A percentile compares a stretch with the other conserved stretches of the same genome.
These are phyloP conservation scores for Fusarium sp. DNA, from an alignment of 2,329 filamentous ascomycete species.

Conservation along the genomic window DNA sequence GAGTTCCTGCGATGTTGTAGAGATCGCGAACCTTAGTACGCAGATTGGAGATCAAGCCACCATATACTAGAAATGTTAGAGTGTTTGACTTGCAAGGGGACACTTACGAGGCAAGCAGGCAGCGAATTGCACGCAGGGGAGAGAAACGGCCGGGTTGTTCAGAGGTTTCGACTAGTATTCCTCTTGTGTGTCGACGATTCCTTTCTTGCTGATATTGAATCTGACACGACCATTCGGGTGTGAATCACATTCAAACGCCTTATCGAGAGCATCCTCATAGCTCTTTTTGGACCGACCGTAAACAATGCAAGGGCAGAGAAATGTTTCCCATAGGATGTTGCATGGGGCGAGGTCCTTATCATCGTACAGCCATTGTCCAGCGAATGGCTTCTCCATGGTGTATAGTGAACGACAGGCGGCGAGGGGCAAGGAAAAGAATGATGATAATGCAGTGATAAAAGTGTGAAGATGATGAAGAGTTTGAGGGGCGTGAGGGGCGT, in stretches of 20 bases:
- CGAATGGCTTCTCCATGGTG: not conserved
- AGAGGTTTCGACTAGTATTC: not conserved
- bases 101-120: constrained; percentile 43
- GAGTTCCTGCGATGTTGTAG: constrained; percentile 46
- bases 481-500: not conserved
- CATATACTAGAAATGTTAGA: constrained; percentile 43
- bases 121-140: not conserved
- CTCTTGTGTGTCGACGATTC: not conserved
- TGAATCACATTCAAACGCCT: not conserved
- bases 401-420: not conserved
- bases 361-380: not conserved
- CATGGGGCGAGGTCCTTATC: not conserved
- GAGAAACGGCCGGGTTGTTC: not conserved
- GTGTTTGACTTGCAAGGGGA: not conserved
- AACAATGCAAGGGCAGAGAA: not conserved
- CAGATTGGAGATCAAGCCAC: constrained; percentile 40
- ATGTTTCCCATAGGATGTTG: not conserved
- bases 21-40: constrained; percentile 45
- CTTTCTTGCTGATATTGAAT: not conserved
- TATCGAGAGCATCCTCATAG: not conserved
- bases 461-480: constrained; percentile 1
- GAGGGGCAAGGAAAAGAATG: not conserved
- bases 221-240: not conserved
- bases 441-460: not conserved
- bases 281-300: not conserved